A percentile compares a stretch with the other conserved stretches of the same genome.
These are phyloP conservation scores for Penicillium riverlandense DNA, from an alignment of 495 filamentous ascomycete genomes.

Conservation along the genomic window DNA sequence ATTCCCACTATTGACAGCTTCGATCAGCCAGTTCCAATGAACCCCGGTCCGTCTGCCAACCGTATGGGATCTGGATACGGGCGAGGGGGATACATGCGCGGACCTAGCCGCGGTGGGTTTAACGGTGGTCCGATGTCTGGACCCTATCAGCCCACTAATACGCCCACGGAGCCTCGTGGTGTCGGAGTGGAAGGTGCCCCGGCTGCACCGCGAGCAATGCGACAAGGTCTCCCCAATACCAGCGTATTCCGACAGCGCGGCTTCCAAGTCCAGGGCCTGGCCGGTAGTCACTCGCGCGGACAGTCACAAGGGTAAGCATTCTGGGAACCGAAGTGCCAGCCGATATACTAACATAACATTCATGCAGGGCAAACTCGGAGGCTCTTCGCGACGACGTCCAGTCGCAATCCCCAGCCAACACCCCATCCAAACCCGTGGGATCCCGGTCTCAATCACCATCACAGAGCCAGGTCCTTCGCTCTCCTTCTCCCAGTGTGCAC, in stretches of 20 bases:
- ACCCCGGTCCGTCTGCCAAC: constrained; percentile 14
- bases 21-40: constrained; percentile 20
- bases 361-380: constrained; percentile 15
- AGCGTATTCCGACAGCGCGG: constrained; percentile 46
- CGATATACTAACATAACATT: not conserved
- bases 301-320: constrained; percentile 31
- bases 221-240: constrained; percentile 76
- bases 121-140: constrained; percentile 14
- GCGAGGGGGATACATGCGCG: constrained; percentile 31
- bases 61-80: constrained; percentile 27
- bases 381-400: constrained; percentile 15
- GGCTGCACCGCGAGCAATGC: constrained; percentile 87
- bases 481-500: constrained; percentile 45
- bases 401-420: constrained; percentile 25
- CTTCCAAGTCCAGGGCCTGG: constrained; percentile 23
- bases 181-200: constrained; percentile 73
- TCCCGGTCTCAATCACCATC: constrained; percentile 41
- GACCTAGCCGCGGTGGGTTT: constrained; percentile 21
- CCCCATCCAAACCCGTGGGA: constrained; percentile 27
- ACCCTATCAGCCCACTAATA: constrained; percentile 4
- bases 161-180: constrained; percentile 36
- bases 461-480: constrained; percentile 46
- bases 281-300: constrained; percentile 19
- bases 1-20: constrained; percentile 42
- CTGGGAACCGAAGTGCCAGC: not conserved